Evolutionary conservation across 495 filamentous ascomycete genomes (phyloP).

Genomic region (Letharia lupina): DNA sequence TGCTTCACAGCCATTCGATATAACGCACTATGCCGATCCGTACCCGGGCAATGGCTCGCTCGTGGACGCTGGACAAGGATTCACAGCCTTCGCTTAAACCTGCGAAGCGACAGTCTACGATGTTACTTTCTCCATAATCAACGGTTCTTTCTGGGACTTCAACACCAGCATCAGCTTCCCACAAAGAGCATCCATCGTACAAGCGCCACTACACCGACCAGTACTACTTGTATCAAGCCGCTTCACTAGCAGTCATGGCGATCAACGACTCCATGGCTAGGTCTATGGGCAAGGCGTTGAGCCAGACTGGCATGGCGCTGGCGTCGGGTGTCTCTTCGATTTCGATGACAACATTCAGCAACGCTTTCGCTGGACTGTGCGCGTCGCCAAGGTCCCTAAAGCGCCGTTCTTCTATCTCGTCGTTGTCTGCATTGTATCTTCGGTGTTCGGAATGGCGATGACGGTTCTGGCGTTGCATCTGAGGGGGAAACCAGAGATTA

Average conservation of each 20-base stretch:
- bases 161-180: constrained; percentile 3
- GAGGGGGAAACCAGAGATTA: constrained; percentile 8
- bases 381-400: constrained; percentile 12
- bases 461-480: constrained; percentile 9
- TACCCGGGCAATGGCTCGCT: not conserved
- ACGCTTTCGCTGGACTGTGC: constrained; percentile 9
- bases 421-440: constrained; percentile 14
- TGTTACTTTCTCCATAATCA: constrained; percentile 13
- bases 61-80: constrained; percentile 10
- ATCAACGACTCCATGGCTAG: not conserved
- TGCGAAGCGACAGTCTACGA: constrained; percentile 19
- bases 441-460: constrained; percentile 20
- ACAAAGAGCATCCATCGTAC: constrained; percentile 13
- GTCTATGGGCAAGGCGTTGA: constrained; percentile 14
- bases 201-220: constrained; percentile 17
- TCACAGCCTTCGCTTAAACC: constrained; percentile 8
- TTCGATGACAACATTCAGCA: constrained; percentile 14
- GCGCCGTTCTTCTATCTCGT: constrained; percentile 18
- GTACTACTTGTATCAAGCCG: constrained; percentile 7
- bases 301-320: constrained; percentile 16
- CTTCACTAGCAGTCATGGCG: not conserved
- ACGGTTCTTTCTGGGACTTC: constrained; percentile 12
- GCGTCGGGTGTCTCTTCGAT: constrained; percentile 14
- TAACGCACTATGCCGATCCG: constrained; percentile 1
- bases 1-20: not conserved